These are phyloP conservation scores for Kockiozyma suomiensis DNA, from an alignment of 805 yeast species.

Conservation along the genomic window DNA sequence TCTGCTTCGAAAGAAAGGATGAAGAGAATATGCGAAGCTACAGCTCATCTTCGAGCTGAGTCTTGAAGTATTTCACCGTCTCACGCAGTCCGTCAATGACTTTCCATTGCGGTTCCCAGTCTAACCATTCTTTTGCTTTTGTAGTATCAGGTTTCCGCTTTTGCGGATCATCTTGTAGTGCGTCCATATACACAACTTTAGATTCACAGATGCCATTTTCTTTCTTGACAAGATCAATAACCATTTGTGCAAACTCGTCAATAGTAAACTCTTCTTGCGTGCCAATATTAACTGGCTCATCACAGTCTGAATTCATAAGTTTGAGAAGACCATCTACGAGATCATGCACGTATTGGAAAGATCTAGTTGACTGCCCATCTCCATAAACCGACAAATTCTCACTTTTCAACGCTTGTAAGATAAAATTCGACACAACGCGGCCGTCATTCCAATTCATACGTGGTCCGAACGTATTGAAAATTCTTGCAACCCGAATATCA, in stretches of 20 bases:
- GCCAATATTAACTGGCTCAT: constrained; percentile 38
- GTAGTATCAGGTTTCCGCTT: constrained; percentile 36
- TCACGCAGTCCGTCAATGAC: constrained; percentile 35
- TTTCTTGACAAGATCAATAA: constrained; percentile 32
- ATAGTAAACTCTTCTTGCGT: constrained; percentile 39
- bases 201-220: constrained; percentile 31
- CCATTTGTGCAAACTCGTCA: constrained; percentile 35
- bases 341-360: constrained; percentile 38
- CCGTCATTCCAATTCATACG: constrained; percentile 41
- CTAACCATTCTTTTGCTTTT: constrained; percentile 32
- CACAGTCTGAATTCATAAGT: constrained; percentile 38
- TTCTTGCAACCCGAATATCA: constrained; percentile 39
- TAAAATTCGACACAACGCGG: constrained; percentile 39
- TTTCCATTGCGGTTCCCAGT: constrained; percentile 38
- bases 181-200: constrained; percentile 29
- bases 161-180: constrained; percentile 38
- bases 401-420: constrained; percentile 37
- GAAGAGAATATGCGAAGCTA: not conserved
- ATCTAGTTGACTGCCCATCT: constrained; percentile 36
- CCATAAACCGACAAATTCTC: constrained; percentile 39
- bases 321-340: constrained; percentile 37
- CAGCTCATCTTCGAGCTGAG: constrained; percentile 27
- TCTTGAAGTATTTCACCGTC: constrained; percentile 36
- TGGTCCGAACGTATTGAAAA: constrained; percentile 40
- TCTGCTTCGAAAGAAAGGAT: too few species aligned